A percentile compares a stretch with the other conserved stretches of the same genome.
phyloP scores from a whole-genome alignment of 805 yeast genomes.

The Kluyveromyces nonfermentans region DNA sequence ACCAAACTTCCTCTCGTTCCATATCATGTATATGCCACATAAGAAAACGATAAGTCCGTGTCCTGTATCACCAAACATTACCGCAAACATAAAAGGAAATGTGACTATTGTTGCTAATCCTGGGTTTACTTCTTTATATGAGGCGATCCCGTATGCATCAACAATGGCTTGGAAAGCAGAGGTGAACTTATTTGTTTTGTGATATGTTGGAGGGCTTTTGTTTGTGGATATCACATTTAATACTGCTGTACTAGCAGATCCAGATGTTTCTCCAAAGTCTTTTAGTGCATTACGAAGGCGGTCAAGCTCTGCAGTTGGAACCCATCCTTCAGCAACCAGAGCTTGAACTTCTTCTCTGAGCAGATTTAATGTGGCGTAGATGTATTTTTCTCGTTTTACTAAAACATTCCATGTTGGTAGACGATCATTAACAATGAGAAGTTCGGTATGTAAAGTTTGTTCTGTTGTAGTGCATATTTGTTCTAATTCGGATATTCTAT shows the following conservation, averaged over 20 bases:
- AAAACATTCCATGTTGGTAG: constrained; percentile 64
- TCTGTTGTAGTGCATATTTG: constrained; percentile 58
- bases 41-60: constrained; percentile 81
- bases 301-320: constrained; percentile 69
- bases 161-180: constrained; percentile 86
- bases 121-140: constrained; percentile 92
- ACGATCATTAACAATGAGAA: constrained; percentile 67
- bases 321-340: constrained; percentile 93
- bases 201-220: constrained; percentile 88
- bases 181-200: constrained; percentile 90
- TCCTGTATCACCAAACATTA: constrained; percentile 98
- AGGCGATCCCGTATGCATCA: constrained; percentile 91
- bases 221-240: constrained; percentile 58
- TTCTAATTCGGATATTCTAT: constrained; percentile 43
- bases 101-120: constrained; percentile 92
- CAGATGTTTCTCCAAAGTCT: constrained; percentile 30
- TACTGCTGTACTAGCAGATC: constrained; percentile 43
- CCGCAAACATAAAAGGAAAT: constrained; percentile 97
- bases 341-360: constrained; percentile 81
- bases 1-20: constrained; percentile 63
- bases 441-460: constrained; percentile 64
- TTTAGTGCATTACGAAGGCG: constrained; percentile 58
- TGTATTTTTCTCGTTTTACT: constrained; percentile 71
- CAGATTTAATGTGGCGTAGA: constrained; percentile 65
- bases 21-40: constrained; percentile 61